Evolutionary conservation across 441 rosid genomes (phyloP), one percentile per base, ranked within the genome.

Genomic region (Rhodomyrtus psidioides): DNA sequence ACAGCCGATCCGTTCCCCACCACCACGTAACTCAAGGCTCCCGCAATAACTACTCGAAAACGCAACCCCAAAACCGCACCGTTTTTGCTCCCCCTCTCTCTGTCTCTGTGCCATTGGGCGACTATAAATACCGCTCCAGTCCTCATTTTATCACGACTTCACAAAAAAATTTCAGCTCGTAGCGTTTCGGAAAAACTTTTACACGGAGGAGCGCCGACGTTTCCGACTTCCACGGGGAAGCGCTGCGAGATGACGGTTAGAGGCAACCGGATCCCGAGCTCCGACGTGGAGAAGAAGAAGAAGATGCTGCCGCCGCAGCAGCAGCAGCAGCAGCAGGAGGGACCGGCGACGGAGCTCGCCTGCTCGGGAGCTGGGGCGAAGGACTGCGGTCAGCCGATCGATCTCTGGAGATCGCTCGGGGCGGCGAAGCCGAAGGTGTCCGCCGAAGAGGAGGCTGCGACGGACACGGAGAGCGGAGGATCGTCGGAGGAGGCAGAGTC

Each of bases 381-480:
- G 79, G 79, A 3, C 49, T 21, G 49, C 79, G n/a, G 24, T 23
- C 46, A 23, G 49, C 24, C 49, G 8, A 12, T 65, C 49, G 49
- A 12, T 24, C 49, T 9, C 9, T 9, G 16, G 15, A 39, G 79
- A 24, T 24, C 49, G 49, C 23, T 42, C 49, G n/a, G 26, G 26
- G 7, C 14, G 76, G 76, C 19, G 34, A 6, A 13, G 65, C 19
- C 34, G 65, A 27, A 65, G 76, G 26, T 5, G 46, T 10, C 28
- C 8, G 27, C 26, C 53, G 84, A 51, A 16, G 42, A 62, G 46
- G 54, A 83, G 84, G 60, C 44, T 53, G 85, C 1, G 85, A 58
- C 56, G 24, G 85, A 51, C 57, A 24, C 76, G 83, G 86, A 85
- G 86, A 85, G 83, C 70, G 86, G 26, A 16, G 86, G 49, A 49